Evolutionary conservation across 2,329 filamentous ascomycete genomes (phyloP).

Genomic region (Ceratocystis colombiana): DNA sequence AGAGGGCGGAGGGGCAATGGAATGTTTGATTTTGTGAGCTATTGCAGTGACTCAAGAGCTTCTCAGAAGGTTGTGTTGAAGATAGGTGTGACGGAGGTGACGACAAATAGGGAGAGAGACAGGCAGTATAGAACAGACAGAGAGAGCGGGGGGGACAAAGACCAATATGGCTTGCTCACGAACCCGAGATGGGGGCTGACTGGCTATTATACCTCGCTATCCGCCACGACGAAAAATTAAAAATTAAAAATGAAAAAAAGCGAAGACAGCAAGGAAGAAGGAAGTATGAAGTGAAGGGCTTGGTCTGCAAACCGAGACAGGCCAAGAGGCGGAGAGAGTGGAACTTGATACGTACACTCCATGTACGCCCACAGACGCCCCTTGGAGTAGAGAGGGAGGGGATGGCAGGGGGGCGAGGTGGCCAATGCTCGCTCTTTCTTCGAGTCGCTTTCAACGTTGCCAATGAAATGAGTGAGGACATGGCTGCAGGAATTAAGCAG

Average conservation of each 20-base stretch:
- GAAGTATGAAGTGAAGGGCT: not conserved
- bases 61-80: slow-evolving; percentile 8
- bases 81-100: not conserved
- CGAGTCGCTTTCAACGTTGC: slow-evolving; percentile 4
- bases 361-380: too few relatives aligned
- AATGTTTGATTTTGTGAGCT: not conserved
- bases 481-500: slow-evolving; percentile 2
- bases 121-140: slow-evolving; percentile 1
- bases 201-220: slow-evolving; percentile 14
- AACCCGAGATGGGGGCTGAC: slow-evolving; percentile 13
- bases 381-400: not conserved
- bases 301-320: slow-evolving; percentile 9
- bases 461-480: not conserved
- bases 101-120: not conserved
- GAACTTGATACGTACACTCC: not conserved
- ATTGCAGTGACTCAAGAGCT: slow-evolving; percentile 7
- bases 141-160: not conserved
- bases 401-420: slow-evolving; percentile 3
- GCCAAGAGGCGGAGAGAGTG: not conserved
- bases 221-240: not conserved
- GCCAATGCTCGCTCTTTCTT: slow-evolving; percentile 10
- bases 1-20: not conserved
- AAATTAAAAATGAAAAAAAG: not conserved
- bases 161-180: not conserved
- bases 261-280: not conserved